Conservation (phyloP, 139 green algal genomes). For the Deuterostichococcus epilithicus region DNA sequence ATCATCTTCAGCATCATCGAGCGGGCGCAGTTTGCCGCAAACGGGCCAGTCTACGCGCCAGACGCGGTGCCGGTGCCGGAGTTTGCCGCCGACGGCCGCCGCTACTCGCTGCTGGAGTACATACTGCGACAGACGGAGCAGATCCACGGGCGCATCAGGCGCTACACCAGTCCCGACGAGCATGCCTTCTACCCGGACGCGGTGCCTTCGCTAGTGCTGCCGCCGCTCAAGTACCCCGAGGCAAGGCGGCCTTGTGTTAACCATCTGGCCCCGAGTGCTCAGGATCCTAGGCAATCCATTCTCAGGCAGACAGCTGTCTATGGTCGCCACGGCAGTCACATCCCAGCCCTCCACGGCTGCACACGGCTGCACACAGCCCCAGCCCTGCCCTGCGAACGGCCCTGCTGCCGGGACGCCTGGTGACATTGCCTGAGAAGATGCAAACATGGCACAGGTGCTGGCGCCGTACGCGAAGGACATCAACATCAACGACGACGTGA, state of each 20-base stretch:
- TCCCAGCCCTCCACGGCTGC: too few species aligned
- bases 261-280: too few species aligned
- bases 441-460: too few species aligned
- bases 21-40: constrained; percentile 79
- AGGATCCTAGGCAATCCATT: too few species aligned
- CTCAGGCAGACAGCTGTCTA: too few species aligned
- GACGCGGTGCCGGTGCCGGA: constrained; percentile 69
- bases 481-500: constrained; percentile 89
- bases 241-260: neutral
- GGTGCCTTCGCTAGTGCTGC: constrained; percentile 49
- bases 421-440: too few species aligned
- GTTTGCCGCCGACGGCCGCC: constrained; percentile 44
- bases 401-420: too few species aligned
- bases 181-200: constrained; percentile 88
- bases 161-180: constrained; percentile 94
- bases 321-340: too few species aligned
- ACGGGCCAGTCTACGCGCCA: constrained; percentile 76
- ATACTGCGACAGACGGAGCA: constrained; percentile 88
- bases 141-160: constrained; percentile 81
- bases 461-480: constrained; percentile 55
- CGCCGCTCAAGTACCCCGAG: constrained; percentile 40
- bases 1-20: constrained; percentile 99
- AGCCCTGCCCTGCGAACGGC: too few species aligned
- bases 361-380: too few species aligned
- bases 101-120: constrained; percentile 88